phyloP scores from a whole-genome alignment of 495 filamentous ascomycete genomes.

The Patellaria atrata region DNA sequence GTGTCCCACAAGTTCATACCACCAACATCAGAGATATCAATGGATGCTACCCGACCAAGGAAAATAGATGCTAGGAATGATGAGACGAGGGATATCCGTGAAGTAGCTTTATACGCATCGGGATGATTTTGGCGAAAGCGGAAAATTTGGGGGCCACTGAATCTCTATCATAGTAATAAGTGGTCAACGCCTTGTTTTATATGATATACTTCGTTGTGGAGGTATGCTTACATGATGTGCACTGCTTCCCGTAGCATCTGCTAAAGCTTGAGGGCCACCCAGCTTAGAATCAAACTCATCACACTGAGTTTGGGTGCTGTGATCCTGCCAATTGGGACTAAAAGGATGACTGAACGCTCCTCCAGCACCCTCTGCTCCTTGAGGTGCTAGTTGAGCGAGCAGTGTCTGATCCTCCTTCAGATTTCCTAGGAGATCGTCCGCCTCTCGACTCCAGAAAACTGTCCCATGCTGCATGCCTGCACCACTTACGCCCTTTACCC shows the following conservation, averaged over 20 bases:
- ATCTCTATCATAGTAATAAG: slow-evolving; percentile 60
- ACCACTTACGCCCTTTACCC: slow-evolving; percentile 70
- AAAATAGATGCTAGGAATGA: slow-evolving; percentile 91
- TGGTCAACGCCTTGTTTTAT: neutral
- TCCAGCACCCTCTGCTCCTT: slow-evolving; percentile 20
- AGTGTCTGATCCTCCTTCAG: slow-evolving; percentile 36
- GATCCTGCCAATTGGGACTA: slow-evolving; percentile 96
- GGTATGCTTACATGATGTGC: slow-evolving; percentile 65
- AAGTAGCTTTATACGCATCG: slow-evolving; percentile 61
- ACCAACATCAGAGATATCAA: slow-evolving; percentile 89
- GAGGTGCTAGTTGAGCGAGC: slow-evolving; percentile 26
- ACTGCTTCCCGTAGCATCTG: slow-evolving; percentile 70
- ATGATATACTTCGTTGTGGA: slow-evolving; percentile 17
- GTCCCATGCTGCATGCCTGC: slow-evolving; percentile 96
- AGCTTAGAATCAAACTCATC: slow-evolving; percentile 67
- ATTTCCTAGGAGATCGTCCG: slow-evolving; percentile 45
- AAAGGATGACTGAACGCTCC: slow-evolving; percentile 71
- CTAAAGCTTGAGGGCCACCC: slow-evolving; percentile 50
- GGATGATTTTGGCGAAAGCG: slow-evolving; percentile 69
- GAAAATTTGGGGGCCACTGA: slow-evolving; percentile 95
- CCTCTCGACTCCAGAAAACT: slow-evolving; percentile 71
- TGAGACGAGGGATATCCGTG: slow-evolving; percentile 82
- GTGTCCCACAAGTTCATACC: slow-evolving; percentile 98
- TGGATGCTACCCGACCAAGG: slow-evolving; percentile 68
- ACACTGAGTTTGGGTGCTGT: slow-evolving; percentile 83